Conservation (phyloP, 805 yeast species). For the Candida adriatica region DNA sequence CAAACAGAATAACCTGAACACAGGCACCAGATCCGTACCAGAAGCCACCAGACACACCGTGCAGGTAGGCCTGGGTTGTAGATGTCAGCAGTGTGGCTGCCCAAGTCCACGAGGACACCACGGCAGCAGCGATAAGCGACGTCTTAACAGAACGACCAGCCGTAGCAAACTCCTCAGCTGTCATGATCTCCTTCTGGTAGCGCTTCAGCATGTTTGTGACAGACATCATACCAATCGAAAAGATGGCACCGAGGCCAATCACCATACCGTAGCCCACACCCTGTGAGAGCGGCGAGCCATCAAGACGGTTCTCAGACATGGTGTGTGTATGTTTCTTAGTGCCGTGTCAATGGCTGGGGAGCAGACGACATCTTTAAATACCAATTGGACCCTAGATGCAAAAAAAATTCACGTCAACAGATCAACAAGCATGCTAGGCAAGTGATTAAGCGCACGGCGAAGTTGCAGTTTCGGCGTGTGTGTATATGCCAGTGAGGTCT, state of each 20-base stretch:
- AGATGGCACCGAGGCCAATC: constrained; percentile 79
- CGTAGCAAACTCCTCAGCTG: constrained; percentile 90
- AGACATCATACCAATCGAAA: constrained; percentile 71
- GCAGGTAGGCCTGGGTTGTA: constrained; percentile 68
- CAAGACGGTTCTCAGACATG: constrained; percentile 5
- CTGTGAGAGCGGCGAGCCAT: constrained; percentile 38
- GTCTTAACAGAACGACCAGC: constrained; percentile 87
- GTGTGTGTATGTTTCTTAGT: not conserved
- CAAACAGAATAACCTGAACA: constrained; percentile 80
- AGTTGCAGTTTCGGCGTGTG: no score
- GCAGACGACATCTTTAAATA: no score
- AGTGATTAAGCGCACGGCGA: no score
- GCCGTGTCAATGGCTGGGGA: no score
- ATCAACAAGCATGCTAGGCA: no score
- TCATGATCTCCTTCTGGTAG: constrained; percentile 78
- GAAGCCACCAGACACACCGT: constrained; percentile 62
- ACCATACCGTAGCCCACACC: constrained; percentile 86
- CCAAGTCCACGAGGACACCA: constrained; percentile 93
- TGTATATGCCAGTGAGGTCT: no score
- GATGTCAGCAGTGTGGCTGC: constrained; percentile 74
- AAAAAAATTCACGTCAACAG: no score
- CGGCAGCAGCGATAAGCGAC: constrained; percentile 82
- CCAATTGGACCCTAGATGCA: no score
- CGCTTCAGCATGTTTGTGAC: constrained; percentile 66
- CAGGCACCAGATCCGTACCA: constrained; percentile 91